Evolutionary conservation across 2,329 filamentous ascomycete genomes (phyloP).

Genomic region (Scortechinia acanthostroma): DNA sequence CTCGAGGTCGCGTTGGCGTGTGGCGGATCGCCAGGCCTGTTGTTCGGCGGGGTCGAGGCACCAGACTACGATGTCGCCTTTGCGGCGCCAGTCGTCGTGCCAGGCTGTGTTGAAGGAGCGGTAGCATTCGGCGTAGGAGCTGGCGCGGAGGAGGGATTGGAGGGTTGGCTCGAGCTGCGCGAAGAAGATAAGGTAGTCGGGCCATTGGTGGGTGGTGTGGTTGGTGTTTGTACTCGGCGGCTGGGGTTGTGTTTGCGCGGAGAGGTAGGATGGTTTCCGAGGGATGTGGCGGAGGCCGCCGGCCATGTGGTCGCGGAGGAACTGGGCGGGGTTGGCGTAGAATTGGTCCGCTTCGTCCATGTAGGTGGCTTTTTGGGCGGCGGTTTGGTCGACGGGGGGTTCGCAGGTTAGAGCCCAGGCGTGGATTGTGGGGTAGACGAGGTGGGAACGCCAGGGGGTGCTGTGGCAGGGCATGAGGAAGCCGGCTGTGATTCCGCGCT

Average conservation of each 20-base stretch:
- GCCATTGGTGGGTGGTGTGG: neutral
- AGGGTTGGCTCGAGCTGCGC: constrained; percentile 43
- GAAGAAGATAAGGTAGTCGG: constrained; percentile 29
- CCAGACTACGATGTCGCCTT: constrained; percentile 58
- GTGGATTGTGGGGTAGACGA: constrained; percentile 29
- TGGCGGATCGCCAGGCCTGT: constrained; percentile 17
- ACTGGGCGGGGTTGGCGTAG: constrained; percentile 41
- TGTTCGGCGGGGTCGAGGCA: constrained; percentile 25
- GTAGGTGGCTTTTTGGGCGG: constrained; percentile 37
- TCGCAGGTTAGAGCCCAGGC: constrained; percentile 2
- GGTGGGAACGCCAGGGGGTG: constrained; percentile 60
- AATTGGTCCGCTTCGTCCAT: constrained; percentile 63
- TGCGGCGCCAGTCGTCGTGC: constrained; percentile 53
- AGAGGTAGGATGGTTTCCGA: neutral
- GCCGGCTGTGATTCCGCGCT: constrained; percentile 19
- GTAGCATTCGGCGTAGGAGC: constrained; percentile 47
- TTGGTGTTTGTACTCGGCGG: neutral
- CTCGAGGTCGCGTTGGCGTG: constrained; percentile 16
- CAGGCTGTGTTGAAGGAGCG: constrained; percentile 52
- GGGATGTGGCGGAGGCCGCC: constrained; percentile 2
- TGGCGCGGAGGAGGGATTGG: constrained; percentile 26
- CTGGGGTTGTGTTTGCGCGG: neutral
- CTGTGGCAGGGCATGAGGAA: constrained; percentile 70
- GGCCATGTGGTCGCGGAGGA: constrained; percentile 19
- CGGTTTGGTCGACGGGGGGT: neutral